Base-by-base conservation (phyloP, 805 yeast species). In the Aciculoconidium aculeatum region DNA sequence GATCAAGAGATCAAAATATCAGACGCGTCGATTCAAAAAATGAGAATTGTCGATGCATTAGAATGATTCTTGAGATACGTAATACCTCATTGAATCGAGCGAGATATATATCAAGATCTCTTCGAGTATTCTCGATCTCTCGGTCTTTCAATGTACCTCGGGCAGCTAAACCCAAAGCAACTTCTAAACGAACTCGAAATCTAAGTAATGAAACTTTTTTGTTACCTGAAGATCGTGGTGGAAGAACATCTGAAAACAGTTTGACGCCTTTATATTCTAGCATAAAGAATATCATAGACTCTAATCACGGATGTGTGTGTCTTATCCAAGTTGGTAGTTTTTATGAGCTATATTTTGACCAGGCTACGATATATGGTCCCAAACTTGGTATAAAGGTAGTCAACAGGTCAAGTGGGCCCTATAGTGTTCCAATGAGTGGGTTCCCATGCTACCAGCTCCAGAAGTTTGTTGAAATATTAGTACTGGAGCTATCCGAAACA, bases 261-360 rank as follows among this genome's bases (percentile, higher is more conserved):
- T 38, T 63, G 35, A 51, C 65, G 0, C 66, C 68, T 6, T 39
- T 61, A 12, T 61, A 57, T 36, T 45, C 64, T 2, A 40, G 53
- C 4, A 56, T 55, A 35, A 46, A 55, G 20, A 45, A 42, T 25
- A 39, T 59, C 15, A 57, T 61, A 9, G 56, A 55, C 21, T 40
- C 45, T 18, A 57, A 63, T 32, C 54, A 58, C 7, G 65, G 63
- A 3, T 52, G 64, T 26, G 66, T 63, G 10, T 58, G 66, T 26
- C 21, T 64, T 21, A 77, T 87, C 1, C 94, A 86, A 44, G 88
- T 87, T 20, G 96, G 95, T 1, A 74, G 87, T 13, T 85, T 85
- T 53, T 85, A 82, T 44, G 95, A 85, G 56, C 58, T 90, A 3
- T 92, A 92, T 49, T 86, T 83, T 47, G 88, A 88, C 30, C 94